phyloP scores from a whole-genome alignment of 73 alveolate species.

The Paramecium octaurelia region DNA sequence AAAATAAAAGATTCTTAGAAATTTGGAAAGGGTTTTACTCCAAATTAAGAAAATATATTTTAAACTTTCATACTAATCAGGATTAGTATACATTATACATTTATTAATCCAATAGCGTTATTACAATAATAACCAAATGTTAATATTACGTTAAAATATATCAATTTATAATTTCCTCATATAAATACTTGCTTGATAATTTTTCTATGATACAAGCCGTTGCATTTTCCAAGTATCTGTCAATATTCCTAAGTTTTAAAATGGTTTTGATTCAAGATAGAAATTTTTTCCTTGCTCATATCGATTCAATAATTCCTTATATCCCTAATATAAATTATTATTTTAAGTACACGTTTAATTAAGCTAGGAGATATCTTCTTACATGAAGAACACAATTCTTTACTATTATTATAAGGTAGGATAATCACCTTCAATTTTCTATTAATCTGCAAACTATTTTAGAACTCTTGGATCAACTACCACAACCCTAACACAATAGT shows the following conservation, averaged over 20 bases:
- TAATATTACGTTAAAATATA: too few species aligned
- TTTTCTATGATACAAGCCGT: conserved; percentile 76
- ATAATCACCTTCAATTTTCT: conserved; percentile 35
- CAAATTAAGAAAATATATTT: too few species aligned
- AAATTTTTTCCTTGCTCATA: conserved; percentile 79
- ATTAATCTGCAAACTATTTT: conserved; percentile 52
- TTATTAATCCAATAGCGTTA: too few species aligned
- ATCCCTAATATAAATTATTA: conserved; percentile 25
- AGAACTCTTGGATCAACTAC: conserved; percentile 78
- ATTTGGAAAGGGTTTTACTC: too few species aligned
- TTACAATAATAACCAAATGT: too few species aligned
- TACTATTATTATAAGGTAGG: conserved; percentile 45
- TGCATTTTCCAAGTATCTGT: conserved; percentile 89
- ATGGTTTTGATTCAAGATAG: conserved; percentile 69
- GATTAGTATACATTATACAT: too few species aligned
- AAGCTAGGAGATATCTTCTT: neutral
- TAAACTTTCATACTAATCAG: too few species aligned
- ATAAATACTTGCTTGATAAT: conserved; percentile 52
- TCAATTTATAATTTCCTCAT: neutral
- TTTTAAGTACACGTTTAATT: conserved; percentile 30
- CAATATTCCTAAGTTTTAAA: conserved; percentile 69
- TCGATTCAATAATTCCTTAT: conserved; percentile 70
- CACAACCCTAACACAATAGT: conserved; percentile 81
- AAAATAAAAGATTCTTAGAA: too few species aligned
- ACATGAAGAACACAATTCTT: too few species aligned